A percentile compares a stretch with the other conserved stretches of the same genome.
These are phyloP conservation scores for Paramecium caudatum DNA, from an alignment of 73 alveolate species.

Conservation along the genomic window DNA sequence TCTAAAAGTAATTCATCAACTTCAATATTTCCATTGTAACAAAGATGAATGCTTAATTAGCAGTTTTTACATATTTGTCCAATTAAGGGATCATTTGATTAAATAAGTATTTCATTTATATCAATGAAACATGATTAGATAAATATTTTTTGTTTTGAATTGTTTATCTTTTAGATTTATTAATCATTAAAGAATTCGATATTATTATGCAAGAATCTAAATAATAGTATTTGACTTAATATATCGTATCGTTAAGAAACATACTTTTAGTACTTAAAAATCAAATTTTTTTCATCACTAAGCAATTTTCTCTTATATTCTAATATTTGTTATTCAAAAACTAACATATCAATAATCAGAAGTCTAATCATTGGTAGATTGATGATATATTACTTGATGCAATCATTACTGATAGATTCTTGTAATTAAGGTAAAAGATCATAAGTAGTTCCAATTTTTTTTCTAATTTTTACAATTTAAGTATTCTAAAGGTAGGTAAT, in stretches of 20 bases:
- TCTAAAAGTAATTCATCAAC: background rate
- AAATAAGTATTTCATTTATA: slow-evolving; percentile 5
- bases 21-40: background rate
- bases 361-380: slow-evolving; percentile 11
- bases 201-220: slow-evolving; percentile 11
- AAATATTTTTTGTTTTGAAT: background rate
- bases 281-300: background rate
- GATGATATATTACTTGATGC: background rate
- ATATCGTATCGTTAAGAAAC: background rate
- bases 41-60: slow-evolving; percentile 14
- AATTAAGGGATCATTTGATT: slow-evolving; percentile 23
- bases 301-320: background rate
- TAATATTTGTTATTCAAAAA: slow-evolving; percentile 1
- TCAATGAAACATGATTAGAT: slow-evolving; percentile 15
- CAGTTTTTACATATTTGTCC: slow-evolving; percentile 10
- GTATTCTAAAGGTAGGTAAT: background rate
- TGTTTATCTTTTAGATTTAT: background rate
- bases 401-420: slow-evolving; percentile 14
- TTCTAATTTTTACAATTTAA: slow-evolving; percentile 48
- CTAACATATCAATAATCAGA: background rate
- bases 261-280: background rate
- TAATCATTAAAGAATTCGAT: slow-evolving; percentile 35
- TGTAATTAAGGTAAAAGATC: slow-evolving; percentile 34
- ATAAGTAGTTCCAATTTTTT: slow-evolving; percentile 43
- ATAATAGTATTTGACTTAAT: background rate